These are phyloP conservation scores for Pichia californica DNA, from an alignment of 805 yeast species.

Conservation along the genomic window DNA sequence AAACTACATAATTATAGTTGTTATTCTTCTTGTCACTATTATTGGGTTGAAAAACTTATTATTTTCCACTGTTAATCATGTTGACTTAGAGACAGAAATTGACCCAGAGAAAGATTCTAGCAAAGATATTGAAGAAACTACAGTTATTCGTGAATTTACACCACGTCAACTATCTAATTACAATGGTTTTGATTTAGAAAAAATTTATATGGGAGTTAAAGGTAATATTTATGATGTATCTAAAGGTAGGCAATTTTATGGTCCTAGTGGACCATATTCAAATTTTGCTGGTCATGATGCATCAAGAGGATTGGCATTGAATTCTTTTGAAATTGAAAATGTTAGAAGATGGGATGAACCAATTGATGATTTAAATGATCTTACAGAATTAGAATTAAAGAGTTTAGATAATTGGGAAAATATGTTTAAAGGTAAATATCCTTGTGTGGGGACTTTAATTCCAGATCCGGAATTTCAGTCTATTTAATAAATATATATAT, in stretches of 20 bases:
- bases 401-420: constrained; percentile 80
- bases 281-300: constrained; percentile 97
- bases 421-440: constrained; percentile 77
- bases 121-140: constrained; percentile 17
- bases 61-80: constrained; percentile 17
- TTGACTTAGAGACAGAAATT: constrained; percentile 20
- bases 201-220: constrained; percentile 78
- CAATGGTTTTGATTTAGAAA: constrained; percentile 76
- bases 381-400: constrained; percentile 52
- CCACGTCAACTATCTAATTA: constrained; percentile 66
- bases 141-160: constrained; percentile 46
- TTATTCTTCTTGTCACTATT: constrained; percentile 10
- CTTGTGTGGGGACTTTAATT: constrained; percentile 67
- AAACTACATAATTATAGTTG: constrained; percentile 14
- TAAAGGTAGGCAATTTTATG: constrained; percentile 76
- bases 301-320: constrained; percentile 82
- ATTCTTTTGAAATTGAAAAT: constrained; percentile 67
- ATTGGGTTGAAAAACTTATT: constrained; percentile 21
- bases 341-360: constrained; percentile 70
- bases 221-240: constrained; percentile 84
- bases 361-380: constrained; percentile 62
- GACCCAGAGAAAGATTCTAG: constrained; percentile 17
- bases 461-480: constrained; percentile 27
- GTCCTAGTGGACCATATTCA: constrained; percentile 93
- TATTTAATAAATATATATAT: too few relatives aligned